A percentile compares a stretch with the other conserved stretches of the same genome.
phyloP scores from a whole-genome alignment of 345 rosid genomes.

The Euphorbia lathyris region DNA sequence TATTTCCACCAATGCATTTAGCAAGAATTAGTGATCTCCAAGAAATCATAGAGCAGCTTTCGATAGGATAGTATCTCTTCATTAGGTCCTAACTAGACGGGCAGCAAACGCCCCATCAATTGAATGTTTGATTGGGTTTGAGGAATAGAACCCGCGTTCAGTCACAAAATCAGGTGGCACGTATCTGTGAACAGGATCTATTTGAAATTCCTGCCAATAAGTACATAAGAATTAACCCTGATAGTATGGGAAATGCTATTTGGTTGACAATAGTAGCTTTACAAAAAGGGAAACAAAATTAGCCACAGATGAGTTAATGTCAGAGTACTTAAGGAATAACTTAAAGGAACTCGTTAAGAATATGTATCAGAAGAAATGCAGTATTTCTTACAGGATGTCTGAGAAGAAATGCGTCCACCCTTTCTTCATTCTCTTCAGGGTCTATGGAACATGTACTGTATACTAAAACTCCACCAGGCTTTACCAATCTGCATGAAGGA shows the following conservation, averaged over 20 bases:
- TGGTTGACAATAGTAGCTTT: neutral
- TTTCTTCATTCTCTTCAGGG: slow-evolving; percentile 82
- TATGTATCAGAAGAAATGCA: no score
- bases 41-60: slow-evolving; percentile 10
- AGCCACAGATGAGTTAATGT: neutral
- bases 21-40: neutral
- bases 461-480: slow-evolving; percentile 67
- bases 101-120: slow-evolving; percentile 95
- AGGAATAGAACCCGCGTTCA: slow-evolving; percentile 56
- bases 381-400: slow-evolving; percentile 79
- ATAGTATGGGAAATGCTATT: no score
- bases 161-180: slow-evolving; percentile 56
- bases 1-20: neutral
- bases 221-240: neutral
- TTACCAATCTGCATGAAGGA: slow-evolving; percentile 55
- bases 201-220: slow-evolving; percentile 55
- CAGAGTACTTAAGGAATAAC: neutral
- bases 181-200: slow-evolving; percentile 64
- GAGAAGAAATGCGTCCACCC: slow-evolving; percentile 71
- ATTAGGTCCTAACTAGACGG: slow-evolving; percentile 50
- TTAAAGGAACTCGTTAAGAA: neutral
- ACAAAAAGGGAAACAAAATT: neutral
- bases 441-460: slow-evolving; percentile 95
- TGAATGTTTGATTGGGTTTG: slow-evolving; percentile 69
- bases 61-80: slow-evolving; percentile 16